These are phyloP conservation scores for Candolleomyces efflorescens DNA, from an alignment of 768 basidiomycete genomes.

Conservation along the genomic window DNA sequence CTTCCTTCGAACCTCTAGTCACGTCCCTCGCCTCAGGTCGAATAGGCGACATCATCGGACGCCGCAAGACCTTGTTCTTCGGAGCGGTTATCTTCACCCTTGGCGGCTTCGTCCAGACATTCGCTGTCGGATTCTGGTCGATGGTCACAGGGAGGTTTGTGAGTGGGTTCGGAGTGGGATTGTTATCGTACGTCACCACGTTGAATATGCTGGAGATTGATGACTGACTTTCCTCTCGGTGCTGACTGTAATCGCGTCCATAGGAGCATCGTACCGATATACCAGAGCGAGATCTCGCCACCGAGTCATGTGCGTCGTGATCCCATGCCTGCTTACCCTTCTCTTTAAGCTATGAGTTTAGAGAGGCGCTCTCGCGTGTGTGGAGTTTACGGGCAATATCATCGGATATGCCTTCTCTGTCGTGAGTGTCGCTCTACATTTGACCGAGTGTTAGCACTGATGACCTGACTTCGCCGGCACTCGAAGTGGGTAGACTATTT, in stretches of 20 bases:
- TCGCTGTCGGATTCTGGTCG: slow-evolving; percentile 58
- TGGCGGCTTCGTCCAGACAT: slow-evolving; percentile 73
- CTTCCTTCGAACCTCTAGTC: slow-evolving; percentile 31
- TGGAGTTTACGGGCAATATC: slow-evolving; percentile 89
- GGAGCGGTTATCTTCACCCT: slow-evolving; percentile 75
- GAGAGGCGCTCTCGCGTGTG: slow-evolving; percentile 81
- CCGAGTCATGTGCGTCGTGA: slow-evolving; percentile 49
- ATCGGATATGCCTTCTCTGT: slow-evolving; percentile 82
- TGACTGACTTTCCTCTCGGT: no score
- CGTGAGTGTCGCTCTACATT: slow-evolving; percentile 27
- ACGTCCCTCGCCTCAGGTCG: slow-evolving; percentile 77
- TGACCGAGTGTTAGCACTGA: no score
- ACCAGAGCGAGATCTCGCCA: slow-evolving; percentile 89
- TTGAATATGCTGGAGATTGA: no score
- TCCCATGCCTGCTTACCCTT: no score
- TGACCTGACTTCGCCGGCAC: neutral
- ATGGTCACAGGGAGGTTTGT: slow-evolving; percentile 76
- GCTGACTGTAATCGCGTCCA: no score
- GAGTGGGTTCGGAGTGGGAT: slow-evolving; percentile 75
- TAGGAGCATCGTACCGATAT: slow-evolving; percentile 87
- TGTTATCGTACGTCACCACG: slow-evolving; percentile 55
- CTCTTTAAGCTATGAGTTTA: no score
- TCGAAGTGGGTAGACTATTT: slow-evolving; percentile 89
- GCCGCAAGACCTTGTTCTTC: slow-evolving; percentile 67
- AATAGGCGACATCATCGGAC: slow-evolving; percentile 74